Percentiles rank a stretch among this genome's conserved stretches.
Conservation (phyloP, 768 basidiomycete species). For the Lactarius evosmus region DNA sequence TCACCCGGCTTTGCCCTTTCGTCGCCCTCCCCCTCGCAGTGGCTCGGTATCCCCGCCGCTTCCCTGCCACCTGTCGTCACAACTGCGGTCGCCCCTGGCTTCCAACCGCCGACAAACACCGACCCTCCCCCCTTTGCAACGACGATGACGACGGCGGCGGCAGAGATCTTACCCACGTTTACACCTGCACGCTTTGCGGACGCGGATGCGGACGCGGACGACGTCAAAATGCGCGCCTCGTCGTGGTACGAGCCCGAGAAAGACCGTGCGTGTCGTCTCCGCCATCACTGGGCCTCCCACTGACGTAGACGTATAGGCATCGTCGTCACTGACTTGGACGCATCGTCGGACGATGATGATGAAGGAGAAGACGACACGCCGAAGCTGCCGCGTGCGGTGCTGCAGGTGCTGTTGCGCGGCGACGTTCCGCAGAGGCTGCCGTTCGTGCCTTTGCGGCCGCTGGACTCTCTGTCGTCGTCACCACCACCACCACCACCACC, state of each 20-base stretch:
- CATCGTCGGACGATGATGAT: slow-evolving; percentile 26
- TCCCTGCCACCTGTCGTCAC: neutral
- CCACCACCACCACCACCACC: neutral
- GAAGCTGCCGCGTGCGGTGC: slow-evolving; percentile 18
- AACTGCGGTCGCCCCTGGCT: neutral
- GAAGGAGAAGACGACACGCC: slow-evolving; percentile 14
- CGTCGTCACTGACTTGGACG: slow-evolving; percentile 28
- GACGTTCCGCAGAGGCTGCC: neutral
- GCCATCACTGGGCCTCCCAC: neutral
- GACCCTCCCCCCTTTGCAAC: neutral
- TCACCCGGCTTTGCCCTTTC: neutral
- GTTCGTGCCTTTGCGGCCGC: neutral
- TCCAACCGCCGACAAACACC: neutral
- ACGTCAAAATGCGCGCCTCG: slow-evolving; percentile 25
- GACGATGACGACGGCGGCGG: neutral
- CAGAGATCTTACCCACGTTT: neutral
- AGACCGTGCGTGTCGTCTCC: slow-evolving; percentile 20
- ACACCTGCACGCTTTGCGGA: neutral
- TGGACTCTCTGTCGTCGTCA: neutral
- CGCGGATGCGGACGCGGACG: too few relatives aligned
- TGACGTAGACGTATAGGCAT: slow-evolving; percentile 21
- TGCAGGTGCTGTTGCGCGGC: slow-evolving; percentile 14
- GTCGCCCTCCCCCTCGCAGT: slow-evolving; percentile 1
- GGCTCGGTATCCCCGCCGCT: neutral
- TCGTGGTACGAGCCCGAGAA: slow-evolving; percentile 30